Percentiles rank a stretch among this genome's conserved stretches.
Evolutionary conservation across 192 early-diverging fungal species (phyloP).

Genomic region (Neocallimastix lanati): DNA sequence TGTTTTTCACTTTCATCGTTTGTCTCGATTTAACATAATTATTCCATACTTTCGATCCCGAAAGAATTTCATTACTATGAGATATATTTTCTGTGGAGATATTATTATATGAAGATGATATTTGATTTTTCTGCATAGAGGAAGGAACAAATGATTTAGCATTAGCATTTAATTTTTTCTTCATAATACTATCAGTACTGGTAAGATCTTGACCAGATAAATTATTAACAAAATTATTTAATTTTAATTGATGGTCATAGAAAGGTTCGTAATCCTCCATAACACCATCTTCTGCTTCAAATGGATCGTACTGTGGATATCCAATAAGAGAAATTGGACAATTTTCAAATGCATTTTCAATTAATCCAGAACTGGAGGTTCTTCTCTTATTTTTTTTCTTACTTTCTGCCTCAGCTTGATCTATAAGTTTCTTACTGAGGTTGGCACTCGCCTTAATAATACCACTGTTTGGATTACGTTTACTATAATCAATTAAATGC

Average conservation of each 20-base stretch:
- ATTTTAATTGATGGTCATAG: background rate
- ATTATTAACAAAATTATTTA: background rate
- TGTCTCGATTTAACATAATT: background rate
- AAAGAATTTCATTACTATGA: background rate
- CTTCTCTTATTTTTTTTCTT: background rate
- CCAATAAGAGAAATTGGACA: background rate
- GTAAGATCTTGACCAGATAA: background rate
- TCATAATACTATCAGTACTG: background rate
- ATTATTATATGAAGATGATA: background rate
- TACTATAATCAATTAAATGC: background rate
- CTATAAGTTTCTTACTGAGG: background rate
- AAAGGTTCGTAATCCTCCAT: background rate
- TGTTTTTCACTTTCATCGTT: background rate
- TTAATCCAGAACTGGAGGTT: background rate
- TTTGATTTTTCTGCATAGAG: background rate
- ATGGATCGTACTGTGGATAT: background rate
- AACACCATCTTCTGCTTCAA: background rate
- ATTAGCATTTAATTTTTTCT: background rate
- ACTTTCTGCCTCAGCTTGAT: background rate
- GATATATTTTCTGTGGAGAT: too few species aligned
- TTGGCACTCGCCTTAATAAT: background rate
- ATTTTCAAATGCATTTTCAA: background rate
- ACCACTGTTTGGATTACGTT: background rate
- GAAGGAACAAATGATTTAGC: background rate
- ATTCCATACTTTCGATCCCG: background rate